Evolutionary conservation across 176 grass and related monocot genomes (phyloP).

Genomic region (Oryza meridionalis): DNA sequence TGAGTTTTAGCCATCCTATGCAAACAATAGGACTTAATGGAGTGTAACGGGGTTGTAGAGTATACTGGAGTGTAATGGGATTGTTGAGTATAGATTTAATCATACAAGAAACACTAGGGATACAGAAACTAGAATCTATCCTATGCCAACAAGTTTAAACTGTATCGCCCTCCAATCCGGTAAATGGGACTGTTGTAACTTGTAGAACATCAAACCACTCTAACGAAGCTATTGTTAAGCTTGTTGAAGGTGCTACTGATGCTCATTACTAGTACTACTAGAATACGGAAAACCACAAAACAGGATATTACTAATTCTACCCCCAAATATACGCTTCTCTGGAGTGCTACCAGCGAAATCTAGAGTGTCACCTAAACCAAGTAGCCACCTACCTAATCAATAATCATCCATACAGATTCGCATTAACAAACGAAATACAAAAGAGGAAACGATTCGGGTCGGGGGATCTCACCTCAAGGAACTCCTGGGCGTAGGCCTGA

Average conservation of each 20-base stretch:
- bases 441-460: neutral
- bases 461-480: constrained; percentile 62
- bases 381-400: neutral
- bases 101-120: neutral
- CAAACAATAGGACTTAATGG: neutral
- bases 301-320: neutral
- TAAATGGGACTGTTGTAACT: neutral
- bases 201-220: neutral
- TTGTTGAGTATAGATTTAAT: neutral
- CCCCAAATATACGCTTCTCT: neutral
- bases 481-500: constrained; percentile 83
- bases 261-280: neutral
- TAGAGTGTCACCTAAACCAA: neutral
- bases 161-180: neutral
- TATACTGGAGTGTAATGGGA: neutral
- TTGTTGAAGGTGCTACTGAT: neutral
- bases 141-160: neutral
- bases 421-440: neutral
- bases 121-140: neutral
- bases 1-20: neutral
- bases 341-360: neutral
- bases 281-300: neutral
- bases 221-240: neutral
- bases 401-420: constrained; percentile 5
- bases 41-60: neutral